Evolutionary conservation across 1,139 yeast species (phyloP).

Genomic region (Fermentozyma sake): DNA sequence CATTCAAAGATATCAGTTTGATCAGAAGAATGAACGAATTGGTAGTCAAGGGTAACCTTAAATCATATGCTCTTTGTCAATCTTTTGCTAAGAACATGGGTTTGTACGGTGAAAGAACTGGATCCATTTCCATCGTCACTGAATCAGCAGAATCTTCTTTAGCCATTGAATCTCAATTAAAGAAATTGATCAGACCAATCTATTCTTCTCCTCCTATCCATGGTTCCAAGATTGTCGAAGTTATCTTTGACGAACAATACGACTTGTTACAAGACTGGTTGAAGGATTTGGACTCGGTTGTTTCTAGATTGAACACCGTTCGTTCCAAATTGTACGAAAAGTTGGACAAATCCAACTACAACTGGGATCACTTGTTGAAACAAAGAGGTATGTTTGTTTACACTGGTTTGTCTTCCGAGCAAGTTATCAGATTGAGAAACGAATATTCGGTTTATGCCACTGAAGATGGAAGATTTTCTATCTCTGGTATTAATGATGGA

Average conservation of each 20-base stretch:
- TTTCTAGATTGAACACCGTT: slow-evolving; percentile 67
- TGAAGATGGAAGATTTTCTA: slow-evolving; percentile 84
- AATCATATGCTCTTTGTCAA: slow-evolving; percentile 71
- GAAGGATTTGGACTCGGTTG: slow-evolving; percentile 70
- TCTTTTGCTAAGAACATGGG: slow-evolving; percentile 98
- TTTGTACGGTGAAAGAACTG: slow-evolving; percentile 91
- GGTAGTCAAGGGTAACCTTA: slow-evolving; percentile 42
- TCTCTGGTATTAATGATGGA: slow-evolving; percentile 78
- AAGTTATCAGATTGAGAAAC: slow-evolving; percentile 64
- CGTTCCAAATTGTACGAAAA: slow-evolving; percentile 61
- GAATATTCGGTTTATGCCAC: slow-evolving; percentile 82
- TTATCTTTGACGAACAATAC: slow-evolving; percentile 56
- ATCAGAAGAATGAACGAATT: slow-evolving; percentile 48
- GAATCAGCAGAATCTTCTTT: slow-evolving; percentile 39
- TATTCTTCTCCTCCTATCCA: slow-evolving; percentile 94
- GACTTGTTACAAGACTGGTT: slow-evolving; percentile 71
- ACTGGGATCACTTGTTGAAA: slow-evolving; percentile 82
- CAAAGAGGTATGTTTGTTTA: slow-evolving; percentile 97
- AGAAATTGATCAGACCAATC: slow-evolving; percentile 76
- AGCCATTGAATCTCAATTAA: slow-evolving; percentile 71
- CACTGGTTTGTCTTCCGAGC: slow-evolving; percentile 73
- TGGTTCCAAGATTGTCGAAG: slow-evolving; percentile 84
- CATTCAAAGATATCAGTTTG: slow-evolving; percentile 43
- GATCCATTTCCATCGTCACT: slow-evolving; percentile 70
- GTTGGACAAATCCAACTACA: slow-evolving; percentile 51